phyloP scores from a whole-genome alignment of 495 filamentous ascomycete genomes.

The Terfezia claveryi region DNA sequence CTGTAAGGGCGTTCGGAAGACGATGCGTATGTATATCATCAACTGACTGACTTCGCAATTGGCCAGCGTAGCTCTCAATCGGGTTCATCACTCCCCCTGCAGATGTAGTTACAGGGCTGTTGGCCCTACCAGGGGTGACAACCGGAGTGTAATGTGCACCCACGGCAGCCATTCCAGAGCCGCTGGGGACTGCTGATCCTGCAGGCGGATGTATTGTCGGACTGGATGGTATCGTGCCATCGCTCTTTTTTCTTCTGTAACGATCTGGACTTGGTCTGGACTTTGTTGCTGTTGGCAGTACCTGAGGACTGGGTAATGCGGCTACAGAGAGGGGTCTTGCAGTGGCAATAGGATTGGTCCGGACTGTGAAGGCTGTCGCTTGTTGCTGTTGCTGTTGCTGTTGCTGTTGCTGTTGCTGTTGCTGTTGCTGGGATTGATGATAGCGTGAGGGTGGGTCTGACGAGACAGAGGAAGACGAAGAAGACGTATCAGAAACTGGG shows the following conservation, averaged over 20 bases:
- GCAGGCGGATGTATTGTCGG: neutral
- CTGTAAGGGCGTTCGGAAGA: conserved; percentile 8
- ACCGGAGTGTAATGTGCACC: conserved; percentile 20
- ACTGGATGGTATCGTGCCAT: neutral
- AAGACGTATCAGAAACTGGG: conserved; percentile 38
- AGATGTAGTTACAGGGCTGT: conserved; percentile 7
- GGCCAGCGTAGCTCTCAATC: conserved; percentile 20
- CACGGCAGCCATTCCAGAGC: conserved; percentile 23
- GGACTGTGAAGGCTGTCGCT: conserved; percentile 6
- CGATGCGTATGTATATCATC: conserved; percentile 25
- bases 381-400: conserved; percentile 5
- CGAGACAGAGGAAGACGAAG: conserved; percentile 30
- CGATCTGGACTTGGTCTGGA: conserved; percentile 44
- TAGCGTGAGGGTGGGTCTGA: conserved; percentile 20
- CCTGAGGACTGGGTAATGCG: conserved; percentile 26
- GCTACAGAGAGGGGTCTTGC: conserved; percentile 31
- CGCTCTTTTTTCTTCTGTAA: conserved; percentile 31
- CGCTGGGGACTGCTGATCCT: conserved; percentile 24
- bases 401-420: no score
- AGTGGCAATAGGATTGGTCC: conserved; percentile 14
- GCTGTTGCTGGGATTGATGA: conserved; percentile 3
- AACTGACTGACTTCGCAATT: conserved; percentile 20
- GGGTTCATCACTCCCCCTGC: conserved; percentile 11
- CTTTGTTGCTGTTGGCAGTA: conserved; percentile 26
- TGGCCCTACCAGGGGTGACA: conserved; percentile 16